phyloP scores from a whole-genome alignment of 2,329 filamentous ascomycete species.

The Sporothrix curviconia region DNA sequence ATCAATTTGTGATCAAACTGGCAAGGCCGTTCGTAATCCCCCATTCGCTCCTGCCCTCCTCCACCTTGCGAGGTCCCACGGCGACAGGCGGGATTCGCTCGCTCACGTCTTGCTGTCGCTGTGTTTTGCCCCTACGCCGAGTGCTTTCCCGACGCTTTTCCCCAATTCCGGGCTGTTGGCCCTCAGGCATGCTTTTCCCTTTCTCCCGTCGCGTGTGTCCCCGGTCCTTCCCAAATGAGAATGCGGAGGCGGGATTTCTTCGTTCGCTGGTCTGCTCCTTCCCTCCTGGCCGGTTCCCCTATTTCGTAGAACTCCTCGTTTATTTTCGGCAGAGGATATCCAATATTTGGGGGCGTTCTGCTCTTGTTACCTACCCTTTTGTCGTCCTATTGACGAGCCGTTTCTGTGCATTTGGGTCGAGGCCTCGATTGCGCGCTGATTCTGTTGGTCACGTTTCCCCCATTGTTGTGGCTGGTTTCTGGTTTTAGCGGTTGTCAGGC shows the following conservation, averaged over 20 bases:
- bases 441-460: constrained; percentile 1
- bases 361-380: not conserved
- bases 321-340: not conserved
- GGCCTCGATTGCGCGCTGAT: too few relatives aligned
- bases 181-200: not conserved
- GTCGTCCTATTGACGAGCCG: too few relatives aligned
- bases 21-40: too few relatives aligned
- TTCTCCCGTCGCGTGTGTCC: not conserved
- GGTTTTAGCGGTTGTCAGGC: constrained; percentile 5
- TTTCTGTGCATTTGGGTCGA: too few relatives aligned
- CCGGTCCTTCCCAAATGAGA: constrained; percentile 1
- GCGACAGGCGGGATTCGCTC: not conserved
- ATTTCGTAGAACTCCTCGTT: too few relatives aligned
- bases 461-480: not conserved
- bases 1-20: too few relatives aligned
- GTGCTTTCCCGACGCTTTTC: not conserved
- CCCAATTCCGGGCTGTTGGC: not conserved
- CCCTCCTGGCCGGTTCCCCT: not conserved
- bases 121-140: not conserved
- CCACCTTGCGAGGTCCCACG: too few relatives aligned
- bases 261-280: too few relatives aligned
- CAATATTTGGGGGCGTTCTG: not conserved
- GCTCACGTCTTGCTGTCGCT: not conserved
- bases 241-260: constrained; percentile 10
- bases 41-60: too few relatives aligned